These are phyloP conservation scores for Dissoconium aciculare DNA, from an alignment of 2,329 filamentous ascomycete species.

Conservation along the genomic window DNA sequence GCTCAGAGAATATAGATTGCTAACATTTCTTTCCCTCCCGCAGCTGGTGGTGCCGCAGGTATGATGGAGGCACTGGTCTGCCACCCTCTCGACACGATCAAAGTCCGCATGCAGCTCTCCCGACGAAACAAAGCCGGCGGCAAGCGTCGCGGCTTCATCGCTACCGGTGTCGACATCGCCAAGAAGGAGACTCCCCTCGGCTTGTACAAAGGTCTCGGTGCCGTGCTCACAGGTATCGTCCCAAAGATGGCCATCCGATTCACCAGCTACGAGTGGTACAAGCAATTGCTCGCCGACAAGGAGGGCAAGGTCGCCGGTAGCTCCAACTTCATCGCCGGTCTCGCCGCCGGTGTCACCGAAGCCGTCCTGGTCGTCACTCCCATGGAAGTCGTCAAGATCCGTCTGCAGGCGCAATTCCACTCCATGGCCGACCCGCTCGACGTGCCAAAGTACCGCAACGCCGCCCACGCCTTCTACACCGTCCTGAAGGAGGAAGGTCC, in stretches of 20 bases:
- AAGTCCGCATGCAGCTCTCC: slow-evolving; percentile 98
- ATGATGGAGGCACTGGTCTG: slow-evolving; percentile 99
- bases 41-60: slow-evolving; percentile 88
- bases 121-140: slow-evolving; percentile 62
- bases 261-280: slow-evolving; percentile 93
- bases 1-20: slow-evolving; percentile 3
- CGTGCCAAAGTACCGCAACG: slow-evolving; percentile 92
- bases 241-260: slow-evolving; percentile 99
- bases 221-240: slow-evolving; percentile 87
- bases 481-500: slow-evolving; percentile 83
- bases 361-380: slow-evolving; percentile 91
- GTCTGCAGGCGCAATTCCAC: slow-evolving; percentile 94
- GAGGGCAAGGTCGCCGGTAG: slow-evolving; percentile 52
- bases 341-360: slow-evolving; percentile 87
- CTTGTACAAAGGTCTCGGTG: slow-evolving; percentile 95
- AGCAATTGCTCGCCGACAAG: slow-evolving; percentile 60
- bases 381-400: slow-evolving; percentile 99
- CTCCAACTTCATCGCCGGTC: slow-evolving; percentile 66
- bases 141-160: slow-evolving; percentile 74
- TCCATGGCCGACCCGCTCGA: slow-evolving; percentile 94
- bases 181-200: slow-evolving; percentile 80
- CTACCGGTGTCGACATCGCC: slow-evolving; percentile 75
- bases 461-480: slow-evolving; percentile 68
- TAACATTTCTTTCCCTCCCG: slow-evolving; percentile 9
- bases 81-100: slow-evolving; percentile 93